phyloP scores from a whole-genome alignment of 2,329 filamentous ascomycete genomes.

The Fusarium tanahbumbuense region DNA sequence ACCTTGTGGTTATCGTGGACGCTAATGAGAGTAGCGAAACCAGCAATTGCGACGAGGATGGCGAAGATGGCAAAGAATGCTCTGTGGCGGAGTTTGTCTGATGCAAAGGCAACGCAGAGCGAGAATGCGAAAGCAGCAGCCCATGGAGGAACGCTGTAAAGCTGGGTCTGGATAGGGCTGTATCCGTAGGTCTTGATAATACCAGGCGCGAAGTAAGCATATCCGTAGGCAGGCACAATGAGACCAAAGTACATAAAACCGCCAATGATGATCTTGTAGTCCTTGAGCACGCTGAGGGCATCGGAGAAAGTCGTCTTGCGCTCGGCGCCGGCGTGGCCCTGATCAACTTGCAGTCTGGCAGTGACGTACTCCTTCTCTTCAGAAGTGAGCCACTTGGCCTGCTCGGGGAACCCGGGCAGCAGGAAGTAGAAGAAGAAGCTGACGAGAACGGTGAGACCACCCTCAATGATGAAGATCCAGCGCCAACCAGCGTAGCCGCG shows the following conservation, averaged over 20 bases:
- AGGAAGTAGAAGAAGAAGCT: slow-evolving; percentile 74
- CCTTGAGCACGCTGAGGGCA: slow-evolving; percentile 73
- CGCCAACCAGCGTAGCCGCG: slow-evolving; percentile 78
- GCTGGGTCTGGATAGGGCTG: slow-evolving; percentile 66
- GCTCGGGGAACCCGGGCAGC: slow-evolving; percentile 80
- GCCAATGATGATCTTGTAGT: slow-evolving; percentile 78
- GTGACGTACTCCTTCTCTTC: slow-evolving; percentile 76
- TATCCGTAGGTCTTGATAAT: slow-evolving; percentile 78
- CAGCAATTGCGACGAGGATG: slow-evolving; percentile 75
- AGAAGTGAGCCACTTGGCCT: slow-evolving; percentile 77
- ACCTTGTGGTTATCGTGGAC: slow-evolving; percentile 75
- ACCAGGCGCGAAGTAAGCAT: slow-evolving; percentile 80
- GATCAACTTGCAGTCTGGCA: slow-evolving; percentile 74
- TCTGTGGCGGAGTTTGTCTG: slow-evolving; percentile 78
- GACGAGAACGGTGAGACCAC: slow-evolving; percentile 70
- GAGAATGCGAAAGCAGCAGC: slow-evolving; percentile 80
- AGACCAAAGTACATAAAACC: slow-evolving; percentile 86
- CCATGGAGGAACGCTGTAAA: slow-evolving; percentile 69
- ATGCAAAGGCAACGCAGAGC: slow-evolving; percentile 78
- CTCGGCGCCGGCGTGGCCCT: slow-evolving; percentile 74
- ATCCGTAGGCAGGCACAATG: slow-evolving; percentile 81
- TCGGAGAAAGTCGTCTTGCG: slow-evolving; percentile 69
- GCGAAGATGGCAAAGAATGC: slow-evolving; percentile 78
- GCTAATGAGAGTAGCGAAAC: slow-evolving; percentile 79
- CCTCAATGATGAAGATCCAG: slow-evolving; percentile 87